Evolutionary conservation across 73 alveolate genomes (phyloP).

Genomic region (Tetrahymena borealis): DNA sequence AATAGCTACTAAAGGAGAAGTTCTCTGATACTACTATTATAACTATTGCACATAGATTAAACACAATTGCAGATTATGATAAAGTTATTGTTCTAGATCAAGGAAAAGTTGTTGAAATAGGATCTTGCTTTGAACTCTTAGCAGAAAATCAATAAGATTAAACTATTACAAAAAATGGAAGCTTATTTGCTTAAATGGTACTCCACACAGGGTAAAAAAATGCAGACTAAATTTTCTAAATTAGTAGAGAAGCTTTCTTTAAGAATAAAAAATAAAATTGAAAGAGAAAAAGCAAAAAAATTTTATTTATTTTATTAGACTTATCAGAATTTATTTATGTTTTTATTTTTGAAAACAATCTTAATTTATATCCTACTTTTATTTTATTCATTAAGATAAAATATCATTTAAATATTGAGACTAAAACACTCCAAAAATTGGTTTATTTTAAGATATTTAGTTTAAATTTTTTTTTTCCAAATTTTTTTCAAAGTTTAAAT

Average conservation of each 20-base stretch:
- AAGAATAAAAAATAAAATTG: background rate
- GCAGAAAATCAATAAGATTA: background rate
- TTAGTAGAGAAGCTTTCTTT: background rate
- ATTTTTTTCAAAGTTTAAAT: too few species aligned
- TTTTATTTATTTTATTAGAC: background rate
- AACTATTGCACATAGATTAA: constrained; percentile 56
- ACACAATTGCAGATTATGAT: constrained; percentile 44
- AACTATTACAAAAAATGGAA: background rate
- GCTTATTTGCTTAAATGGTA: background rate
- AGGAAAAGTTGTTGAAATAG: constrained; percentile 19
- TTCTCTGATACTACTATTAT: constrained; percentile 46
- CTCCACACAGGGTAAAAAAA: background rate
- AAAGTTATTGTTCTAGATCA: constrained; percentile 27
- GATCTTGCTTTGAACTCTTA: constrained; percentile 10
- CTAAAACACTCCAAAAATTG: too few species aligned
- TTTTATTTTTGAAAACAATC: too few species aligned
- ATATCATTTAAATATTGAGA: too few species aligned
- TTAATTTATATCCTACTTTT: too few species aligned
- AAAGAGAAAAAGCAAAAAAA: background rate
- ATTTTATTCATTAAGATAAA: too few species aligned
- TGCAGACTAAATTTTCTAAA: background rate
- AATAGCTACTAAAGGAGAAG: constrained; percentile 17
- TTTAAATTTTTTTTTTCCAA: too few species aligned
- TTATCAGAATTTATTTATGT: background rate
- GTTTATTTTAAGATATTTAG: too few species aligned